Evolutionary conservation across 257 asterid genomes (phyloP).

Genomic region (Scutellaria minor): DNA sequence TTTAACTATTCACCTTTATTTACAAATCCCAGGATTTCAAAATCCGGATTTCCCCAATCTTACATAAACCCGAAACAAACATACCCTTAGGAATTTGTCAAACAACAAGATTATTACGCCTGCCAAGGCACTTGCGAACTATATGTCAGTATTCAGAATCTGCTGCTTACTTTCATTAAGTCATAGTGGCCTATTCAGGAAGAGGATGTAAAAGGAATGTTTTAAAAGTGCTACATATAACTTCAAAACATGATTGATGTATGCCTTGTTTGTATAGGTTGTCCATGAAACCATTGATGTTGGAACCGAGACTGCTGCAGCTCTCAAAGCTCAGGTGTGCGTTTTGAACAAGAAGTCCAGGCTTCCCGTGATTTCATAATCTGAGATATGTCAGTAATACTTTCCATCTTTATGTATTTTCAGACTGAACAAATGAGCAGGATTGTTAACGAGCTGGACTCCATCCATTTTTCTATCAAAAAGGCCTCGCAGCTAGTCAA

Average conservation of each 20-base stretch:
- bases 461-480: slow-evolving; percentile 93
- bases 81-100: neutral
- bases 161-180: slow-evolving; percentile 18
- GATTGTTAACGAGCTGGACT: slow-evolving; percentile 92
- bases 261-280: slow-evolving; percentile 60
- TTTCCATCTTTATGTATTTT: slow-evolving; percentile 35
- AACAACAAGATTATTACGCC: neutral
- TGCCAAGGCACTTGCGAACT: neutral
- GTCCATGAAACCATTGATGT: slow-evolving; percentile 86
- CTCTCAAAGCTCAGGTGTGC: slow-evolving; percentile 97
- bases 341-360: slow-evolving; percentile 34
- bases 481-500: slow-evolving; percentile 94
- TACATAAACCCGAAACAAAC: no score
- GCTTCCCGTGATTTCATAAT: slow-evolving; percentile 32
- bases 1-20: no score
- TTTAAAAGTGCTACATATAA: slow-evolving; percentile 16
- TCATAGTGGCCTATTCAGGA: neutral
- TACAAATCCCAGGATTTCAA: no score
- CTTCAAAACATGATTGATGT: slow-evolving; percentile 30
- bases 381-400: slow-evolving; percentile 30
- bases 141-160: neutral
- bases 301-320: slow-evolving; percentile 97
- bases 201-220: neutral
- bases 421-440: slow-evolving; percentile 99
- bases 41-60: no score